Evolutionary conservation across 179 eudicot genomes (phyloP).

Genomic region (Pouteria campechiana): DNA sequence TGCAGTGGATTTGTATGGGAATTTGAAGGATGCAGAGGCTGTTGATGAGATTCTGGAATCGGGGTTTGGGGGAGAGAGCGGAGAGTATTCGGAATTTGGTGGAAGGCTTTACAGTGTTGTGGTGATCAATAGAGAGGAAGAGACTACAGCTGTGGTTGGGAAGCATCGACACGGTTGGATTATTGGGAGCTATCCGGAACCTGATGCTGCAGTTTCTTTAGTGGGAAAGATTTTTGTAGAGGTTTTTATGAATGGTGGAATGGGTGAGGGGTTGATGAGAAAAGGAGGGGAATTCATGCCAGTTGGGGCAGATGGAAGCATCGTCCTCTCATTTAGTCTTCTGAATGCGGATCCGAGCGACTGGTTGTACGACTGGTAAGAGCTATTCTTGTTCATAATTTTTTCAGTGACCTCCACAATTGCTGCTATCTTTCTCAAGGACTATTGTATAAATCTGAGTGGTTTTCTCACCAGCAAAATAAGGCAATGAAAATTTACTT

Average conservation of each 20-base stretch:
- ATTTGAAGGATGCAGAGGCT: slow-evolving; percentile 32
- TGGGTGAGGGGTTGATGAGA: slow-evolving; percentile 69
- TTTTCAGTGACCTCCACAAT: not conserved
- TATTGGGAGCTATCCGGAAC: slow-evolving; percentile 48
- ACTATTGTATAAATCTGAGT: too few species aligned
- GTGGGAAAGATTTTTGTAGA: slow-evolving; percentile 70
- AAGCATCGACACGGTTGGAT: slow-evolving; percentile 93
- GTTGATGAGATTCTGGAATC: slow-evolving; percentile 49
- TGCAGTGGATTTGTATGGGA: slow-evolving; percentile 13
- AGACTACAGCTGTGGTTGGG: slow-evolving; percentile 73
- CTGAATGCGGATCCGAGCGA: slow-evolving; percentile 88
- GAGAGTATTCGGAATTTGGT: slow-evolving; percentile 10
- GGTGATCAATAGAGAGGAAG: slow-evolving; percentile 42
- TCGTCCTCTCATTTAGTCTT: slow-evolving; percentile 87
- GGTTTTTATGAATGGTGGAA: slow-evolving; percentile 75
- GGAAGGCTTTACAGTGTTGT: slow-evolving; percentile 66
- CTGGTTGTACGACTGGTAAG: slow-evolving; percentile 93
- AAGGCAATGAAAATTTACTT: too few species aligned
- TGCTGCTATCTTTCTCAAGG: too few species aligned
- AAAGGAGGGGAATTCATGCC: slow-evolving; percentile 97
- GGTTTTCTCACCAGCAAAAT: too few species aligned
- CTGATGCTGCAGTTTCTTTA: slow-evolving; percentile 42
- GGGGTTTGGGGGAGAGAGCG: slow-evolving; percentile 17
- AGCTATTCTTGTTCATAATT: slow-evolving; percentile 3
- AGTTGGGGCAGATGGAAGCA: slow-evolving; percentile 90